phyloP scores from a whole-genome alignment of 805 yeast genomes.

The Ogataea populi-albae region DNA sequence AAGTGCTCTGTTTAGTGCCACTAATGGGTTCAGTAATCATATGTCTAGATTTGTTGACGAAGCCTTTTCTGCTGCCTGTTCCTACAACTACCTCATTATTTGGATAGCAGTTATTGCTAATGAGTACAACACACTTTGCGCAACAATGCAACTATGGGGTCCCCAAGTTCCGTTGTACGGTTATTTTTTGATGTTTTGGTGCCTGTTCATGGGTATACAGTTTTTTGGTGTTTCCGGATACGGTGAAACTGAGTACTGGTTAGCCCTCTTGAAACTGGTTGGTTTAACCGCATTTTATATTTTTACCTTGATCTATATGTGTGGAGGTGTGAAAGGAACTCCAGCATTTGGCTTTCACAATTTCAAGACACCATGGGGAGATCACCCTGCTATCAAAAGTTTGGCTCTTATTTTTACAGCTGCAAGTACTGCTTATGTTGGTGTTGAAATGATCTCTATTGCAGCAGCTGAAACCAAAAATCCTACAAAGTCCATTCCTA shows the following conservation, averaged over 20 bases:
- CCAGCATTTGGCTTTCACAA: constrained; percentile 20
- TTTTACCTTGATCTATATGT: constrained; percentile 34
- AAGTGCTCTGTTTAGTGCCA: constrained; percentile 42
- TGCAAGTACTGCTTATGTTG: constrained; percentile 26
- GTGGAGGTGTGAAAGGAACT: constrained; percentile 35
- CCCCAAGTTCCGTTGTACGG: constrained; percentile 53
- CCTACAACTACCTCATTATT: constrained; percentile 48
- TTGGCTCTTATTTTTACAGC: constrained; percentile 25
- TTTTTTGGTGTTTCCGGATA: constrained; percentile 48
- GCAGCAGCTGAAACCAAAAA: constrained; percentile 62
- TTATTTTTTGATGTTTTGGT: constrained; percentile 50
- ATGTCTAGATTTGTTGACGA: constrained; percentile 49
- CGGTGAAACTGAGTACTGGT: constrained; percentile 55
- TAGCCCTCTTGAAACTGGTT: constrained; percentile 46
- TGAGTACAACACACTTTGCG: constrained; percentile 50
- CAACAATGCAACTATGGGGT: constrained; percentile 48
- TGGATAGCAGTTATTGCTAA: constrained; percentile 52
- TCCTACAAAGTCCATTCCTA: constrained; percentile 56
- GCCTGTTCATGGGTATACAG: constrained; percentile 45
- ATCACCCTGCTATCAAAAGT: constrained; percentile 16
- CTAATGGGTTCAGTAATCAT: constrained; percentile 42
- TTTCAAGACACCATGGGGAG: constrained; percentile 15
- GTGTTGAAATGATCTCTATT: constrained; percentile 36
- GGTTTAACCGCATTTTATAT: constrained; percentile 38
- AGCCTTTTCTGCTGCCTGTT: constrained; percentile 51